Evolutionary conservation across 257 asterid species (phyloP), one percentile per base, ranked within the genome.

Genomic region (Hygrophila difformis): DNA sequence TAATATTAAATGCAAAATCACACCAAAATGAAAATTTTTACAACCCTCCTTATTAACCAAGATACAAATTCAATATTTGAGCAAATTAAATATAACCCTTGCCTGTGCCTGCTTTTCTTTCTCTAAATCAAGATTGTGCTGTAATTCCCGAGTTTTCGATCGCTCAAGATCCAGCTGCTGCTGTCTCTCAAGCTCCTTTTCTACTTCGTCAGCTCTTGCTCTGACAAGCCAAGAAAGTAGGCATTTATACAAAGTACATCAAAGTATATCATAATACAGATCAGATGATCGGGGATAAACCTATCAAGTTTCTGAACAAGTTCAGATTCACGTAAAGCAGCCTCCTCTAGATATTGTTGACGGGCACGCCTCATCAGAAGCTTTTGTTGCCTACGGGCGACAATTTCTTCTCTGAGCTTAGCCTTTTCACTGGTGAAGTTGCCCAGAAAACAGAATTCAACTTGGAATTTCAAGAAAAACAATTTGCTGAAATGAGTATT

Each of bases 71-170:
- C 18, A 59, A 23, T 40, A 22, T 37, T 18, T 22, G 18, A 46
- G 59, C 20, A 10, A 33, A 22, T 34, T 41, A 34, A 65, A 40
- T 51, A 45, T 47, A 51, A 15, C 54, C 20, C 81, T 65, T 82
- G 70, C 98, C 94, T 89, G 98, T 34, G 82, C 67, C 63, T 75
- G 94, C 82, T 70, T 89, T 66, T 89, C 98, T 69, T 76, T 89
- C 88, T 89, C 98, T 64, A 89, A 67, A 31, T 89, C 98, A 71
- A 89, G 92, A 71, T 65, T 79, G 77, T 79, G 91, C 72, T 71
- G 77, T 70, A 89, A 77, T 64, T 89, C 94, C 67, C 88, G 71
- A 40, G 98, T 82, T 78, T 79, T 89, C 39, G 87, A 80, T 45
- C 86, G 92, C 67, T 89, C 98, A 56, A 73, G 74, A 64, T 82